Conservation (phyloP, 2,329 filamentous ascomycete genomes). For the Pseudofabraea citricarpa region DNA sequence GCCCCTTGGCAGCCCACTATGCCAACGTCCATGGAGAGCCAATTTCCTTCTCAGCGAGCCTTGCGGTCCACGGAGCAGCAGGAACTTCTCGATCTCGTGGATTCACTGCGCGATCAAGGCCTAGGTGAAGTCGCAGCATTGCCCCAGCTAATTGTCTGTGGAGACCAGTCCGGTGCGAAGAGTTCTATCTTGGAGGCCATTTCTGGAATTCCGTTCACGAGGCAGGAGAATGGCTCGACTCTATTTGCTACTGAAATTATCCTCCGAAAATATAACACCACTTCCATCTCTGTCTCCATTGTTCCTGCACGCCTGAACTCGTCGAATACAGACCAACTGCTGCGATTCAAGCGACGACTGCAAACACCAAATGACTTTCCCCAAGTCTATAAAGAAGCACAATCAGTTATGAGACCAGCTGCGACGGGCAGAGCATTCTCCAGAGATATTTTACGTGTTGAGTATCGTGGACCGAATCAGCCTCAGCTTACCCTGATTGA, state of each 20-base stretch:
- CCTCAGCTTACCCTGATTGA: slow-evolving; percentile 55
- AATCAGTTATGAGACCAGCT: slow-evolving; percentile 11
- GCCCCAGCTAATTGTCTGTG: slow-evolving; percentile 26
- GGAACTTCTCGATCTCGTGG: slow-evolving; percentile 50
- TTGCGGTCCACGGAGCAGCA: slow-evolving; percentile 41
- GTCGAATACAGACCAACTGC: slow-evolving; percentile 7
- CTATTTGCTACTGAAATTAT: slow-evolving; percentile 40
- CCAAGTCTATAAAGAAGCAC: slow-evolving; percentile 15
- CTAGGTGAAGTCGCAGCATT: slow-evolving; percentile 10
- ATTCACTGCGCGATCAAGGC: slow-evolving; percentile 39
- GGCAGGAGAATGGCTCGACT: slow-evolving; percentile 34
- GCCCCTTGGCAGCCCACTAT: too few species aligned
- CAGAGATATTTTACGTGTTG: slow-evolving; percentile 14
- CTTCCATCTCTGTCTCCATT: slow-evolving; percentile 8
- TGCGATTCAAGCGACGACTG: slow-evolving; percentile 11
- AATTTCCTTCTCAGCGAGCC: slow-evolving; percentile 9
- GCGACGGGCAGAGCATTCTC: slow-evolving; percentile 20
- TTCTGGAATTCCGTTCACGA: slow-evolving; percentile 34
- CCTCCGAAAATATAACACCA: slow-evolving; percentile 16
- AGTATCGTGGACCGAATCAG: slow-evolving; percentile 24
- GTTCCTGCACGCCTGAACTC: slow-evolving; percentile 8
- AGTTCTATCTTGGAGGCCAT: slow-evolving; percentile 29
- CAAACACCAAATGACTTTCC: slow-evolving; percentile 12
- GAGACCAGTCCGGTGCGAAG: slow-evolving; percentile 35
- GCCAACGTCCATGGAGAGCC: too few species aligned